Evolutionary conservation across 176 grass and related monocot species (phyloP), one percentile per base, ranked within the genome.

Genomic region (Chrysopogon serrulatus): DNA sequence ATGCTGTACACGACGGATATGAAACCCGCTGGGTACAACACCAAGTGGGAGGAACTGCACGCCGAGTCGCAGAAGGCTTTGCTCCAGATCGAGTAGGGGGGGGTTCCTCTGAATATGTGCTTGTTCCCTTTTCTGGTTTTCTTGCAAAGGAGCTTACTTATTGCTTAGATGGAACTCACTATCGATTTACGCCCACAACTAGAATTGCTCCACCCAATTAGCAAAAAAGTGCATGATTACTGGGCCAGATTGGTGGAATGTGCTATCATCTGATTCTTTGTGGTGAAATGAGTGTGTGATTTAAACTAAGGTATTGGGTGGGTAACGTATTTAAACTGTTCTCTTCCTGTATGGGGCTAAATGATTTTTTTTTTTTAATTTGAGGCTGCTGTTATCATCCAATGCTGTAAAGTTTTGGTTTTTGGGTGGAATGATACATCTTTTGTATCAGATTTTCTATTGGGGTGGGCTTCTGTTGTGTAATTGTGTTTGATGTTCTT

Each of bases 21-120:
- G 81, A 88, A 84, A 57, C 91, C 89, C 10, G 94, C 91, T 15
- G 91, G 87, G 41, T 97, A 93, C 81, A 92, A 63, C 44, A 93
- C 89, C 54, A 97, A 97, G 73, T 97, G 86, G 83, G 94, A 88
- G 81, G 89, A 97, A 79, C 77, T 97, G 79, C 94, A 93, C 72
- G 56, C 84, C 26, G 94, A 97, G 5, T 93, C 94, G 32, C 91
- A 97, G 84, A 97, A 97, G 65, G 60, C 92, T 49, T 83, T 97
- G 18, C 89, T 90, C 68, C 91, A 91, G 86, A 97, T 97, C 81
- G 94, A 97, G 94, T 97, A 91, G 49, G 83, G 51, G n/a, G n/a
- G n/a, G n/a, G n/a, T 89, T 62, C 14, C 13, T 65, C 59, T 48
- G 4, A 65, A 18, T 79, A 3, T 7, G 49, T 40, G 19, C 14